A percentile compares a stretch with the other conserved stretches of the same genome.
These are phyloP conservation scores for Lactarius sp. DNA, from an alignment of 768 basidiomycete species.

Conservation along the genomic window DNA sequence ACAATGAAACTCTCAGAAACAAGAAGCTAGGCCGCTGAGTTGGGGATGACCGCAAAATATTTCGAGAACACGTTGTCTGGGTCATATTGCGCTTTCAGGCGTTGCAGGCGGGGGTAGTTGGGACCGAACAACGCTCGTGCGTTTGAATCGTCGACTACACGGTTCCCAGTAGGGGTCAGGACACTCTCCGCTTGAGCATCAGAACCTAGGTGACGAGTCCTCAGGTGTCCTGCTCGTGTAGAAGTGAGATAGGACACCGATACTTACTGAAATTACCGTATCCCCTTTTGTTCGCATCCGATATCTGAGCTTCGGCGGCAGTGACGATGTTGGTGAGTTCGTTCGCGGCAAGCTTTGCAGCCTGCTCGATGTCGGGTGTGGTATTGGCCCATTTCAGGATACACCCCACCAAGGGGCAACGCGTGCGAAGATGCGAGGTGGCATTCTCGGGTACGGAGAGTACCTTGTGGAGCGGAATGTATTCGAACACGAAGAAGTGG, in stretches of 20 bases:
- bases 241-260: too few relatives aligned
- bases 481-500: conserved; percentile 39
- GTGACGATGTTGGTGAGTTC: conserved; percentile 9
- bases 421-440: conserved; percentile 41
- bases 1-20: background rate
- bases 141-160: conserved; percentile 12
- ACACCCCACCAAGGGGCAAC: conserved; percentile 10
- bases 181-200: background rate
- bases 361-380: background rate
- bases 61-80: conserved; percentile 34
- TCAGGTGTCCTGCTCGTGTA: background rate
- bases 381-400: conserved; percentile 2
- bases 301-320: background rate
- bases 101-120: too few relatives aligned
- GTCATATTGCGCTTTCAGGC: conserved; percentile 36
- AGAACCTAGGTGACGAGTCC: background rate
- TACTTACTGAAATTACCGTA: conserved; percentile 25
- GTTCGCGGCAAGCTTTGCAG: background rate
- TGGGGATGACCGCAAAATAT: conserved; percentile 34
- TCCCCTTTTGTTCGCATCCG: conserved; percentile 7
- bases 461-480: conserved; percentile 38
- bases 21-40: conserved; percentile 1
- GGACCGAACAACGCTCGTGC: conserved; percentile 33
- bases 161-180: background rate
- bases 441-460: conserved; percentile 29